Percentiles rank a stretch among this genome's conserved stretches.
Conservation (phyloP, 2,329 filamentous ascomycete genomes). For the Fusarium metavorans region DNA sequence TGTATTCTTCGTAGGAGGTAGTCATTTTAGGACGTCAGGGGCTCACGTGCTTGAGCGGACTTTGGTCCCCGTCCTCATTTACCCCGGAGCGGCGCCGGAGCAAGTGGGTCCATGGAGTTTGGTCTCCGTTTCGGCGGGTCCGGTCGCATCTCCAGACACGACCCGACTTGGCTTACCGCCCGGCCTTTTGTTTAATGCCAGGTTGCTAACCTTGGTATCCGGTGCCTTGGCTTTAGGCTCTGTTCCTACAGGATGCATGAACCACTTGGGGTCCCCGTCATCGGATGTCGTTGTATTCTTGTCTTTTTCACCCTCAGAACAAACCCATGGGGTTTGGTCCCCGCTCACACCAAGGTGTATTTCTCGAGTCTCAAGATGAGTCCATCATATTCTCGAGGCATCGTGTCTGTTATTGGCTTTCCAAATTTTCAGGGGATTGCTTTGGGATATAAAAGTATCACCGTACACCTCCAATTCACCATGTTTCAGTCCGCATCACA, state of each 20-base stretch:
- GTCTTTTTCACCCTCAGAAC: neutral
- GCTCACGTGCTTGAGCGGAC: neutral
- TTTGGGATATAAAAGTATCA: neutral
- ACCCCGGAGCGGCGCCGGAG: neutral
- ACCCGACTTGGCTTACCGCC: neutral
- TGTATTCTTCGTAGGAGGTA: neutral
- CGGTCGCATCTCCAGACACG: neutral
- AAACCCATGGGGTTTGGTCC: constrained; percentile 1
- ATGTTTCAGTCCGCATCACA: neutral
- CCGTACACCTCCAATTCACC: neutral
- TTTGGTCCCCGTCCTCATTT: neutral
- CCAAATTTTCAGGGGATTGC: neutral
- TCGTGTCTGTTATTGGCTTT: neutral
- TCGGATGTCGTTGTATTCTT: neutral
- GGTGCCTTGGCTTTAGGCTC: neutral
- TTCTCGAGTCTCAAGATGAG: neutral
- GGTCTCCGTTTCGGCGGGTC: neutral
- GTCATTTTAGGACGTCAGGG: neutral
- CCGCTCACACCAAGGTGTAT: neutral
- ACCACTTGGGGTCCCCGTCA: neutral
- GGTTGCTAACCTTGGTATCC: neutral
- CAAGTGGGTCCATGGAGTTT: neutral
- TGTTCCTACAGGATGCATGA: neutral
- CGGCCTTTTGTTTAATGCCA: neutral
- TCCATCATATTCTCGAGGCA: neutral